Base-by-base conservation (phyloP, 2,329 filamentous ascomycete species). In the Penicillium aurantiogriseum region DNA sequence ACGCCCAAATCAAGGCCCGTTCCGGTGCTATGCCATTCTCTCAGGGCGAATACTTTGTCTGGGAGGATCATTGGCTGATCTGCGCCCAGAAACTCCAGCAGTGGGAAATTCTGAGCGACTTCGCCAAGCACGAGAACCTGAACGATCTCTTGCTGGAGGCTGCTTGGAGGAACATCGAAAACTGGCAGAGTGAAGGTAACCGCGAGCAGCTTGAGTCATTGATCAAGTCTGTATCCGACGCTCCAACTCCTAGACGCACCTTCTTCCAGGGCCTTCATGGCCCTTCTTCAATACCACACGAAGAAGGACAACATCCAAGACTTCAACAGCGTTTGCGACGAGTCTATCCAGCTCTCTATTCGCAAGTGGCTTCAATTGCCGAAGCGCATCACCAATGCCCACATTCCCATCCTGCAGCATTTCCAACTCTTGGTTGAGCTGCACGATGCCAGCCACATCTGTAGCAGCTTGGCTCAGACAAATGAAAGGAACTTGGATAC, bases 211-310 rank as follows among this genome's bases (percentile, higher is more conserved):
- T 99, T 38, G 93, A 97, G 68, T 89, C 87, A 54, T 88, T 97
- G 55, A 95, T 99, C 75, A 97, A 97, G 78, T 93, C 92, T 48
- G 90, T 99, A 19, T 97, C 96, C 80, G 94, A 99, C 74, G 93
- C 95, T 0, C 94, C 95, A 2, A 99, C 95, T 0, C 92, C 94
- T 23, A 84, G 94, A 58, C 85, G 94, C 53, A 89, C 91, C 40
- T 99, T 99, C 82, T 99, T 99, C 86, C 92, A 97, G 74, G 74
- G 91, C 93, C 0, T 99, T 99, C 78, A 96, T 97, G 89, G 90
- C 92, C 2, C 81, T 99, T 36, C 86, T 99, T 62, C 97, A 97
- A 75, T 87, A 95, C 63, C 93, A 97, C 75, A 89, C 91, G 67
- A 93, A 96, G 76, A 87, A 90, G 62, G 93, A 97, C 72, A 83